Base-by-base conservation (phyloP, 257 asterid genomes). In the Osmanthus fragrans region DNA sequence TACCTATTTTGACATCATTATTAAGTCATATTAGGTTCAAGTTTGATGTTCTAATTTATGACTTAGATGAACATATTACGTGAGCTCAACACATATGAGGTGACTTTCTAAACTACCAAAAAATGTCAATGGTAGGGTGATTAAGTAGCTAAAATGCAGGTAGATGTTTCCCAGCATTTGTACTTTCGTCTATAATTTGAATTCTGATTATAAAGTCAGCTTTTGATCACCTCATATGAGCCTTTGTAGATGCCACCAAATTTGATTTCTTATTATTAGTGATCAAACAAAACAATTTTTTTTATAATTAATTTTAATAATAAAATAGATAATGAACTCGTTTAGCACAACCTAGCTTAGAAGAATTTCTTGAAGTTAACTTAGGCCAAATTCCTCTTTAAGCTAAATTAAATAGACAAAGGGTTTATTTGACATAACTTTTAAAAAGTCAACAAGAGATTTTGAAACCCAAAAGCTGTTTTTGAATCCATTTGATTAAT, bases 231-330 rank as follows among this genome's bases (percentile, higher is more conserved):
- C 39, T 60, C 30, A 33, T 49, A 19, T 68, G 19, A 51, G 76
- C 76, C 76, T 25, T 25, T 25, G 27, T 25, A n/a, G 27, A 25
- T 25, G 27, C 27, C 0, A 25, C 70, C 7, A 68, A 15, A 8
- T 70, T 80, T 86, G 85, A 81, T 11, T 42, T 79, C 36, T 70
- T 4, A 30, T 70, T 39, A 64, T 18, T 27, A 72, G 47, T 67
- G 19, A 67, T 49, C 71, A 3, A n/a, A 8, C 29, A 58, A 12
- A 40, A 39, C 12, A 9, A 39, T 7, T 7, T 36, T 39, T 39
- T 8, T n/a, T n/a, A n/a, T n/a, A n/a, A 27, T 4, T 39, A 45
- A 23, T 73, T 72, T 47, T 27, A 39, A 15, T 21, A 18, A 23
- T 34, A 34, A 21, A 32, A 21, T 39, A 5, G 25, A 40, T 34